A percentile compares a stretch with the other conserved stretches of the same genome.
Evolutionary conservation across 768 basidiomycete genomes (phyloP).

Genomic region (Chalciporus piperatus): DNA sequence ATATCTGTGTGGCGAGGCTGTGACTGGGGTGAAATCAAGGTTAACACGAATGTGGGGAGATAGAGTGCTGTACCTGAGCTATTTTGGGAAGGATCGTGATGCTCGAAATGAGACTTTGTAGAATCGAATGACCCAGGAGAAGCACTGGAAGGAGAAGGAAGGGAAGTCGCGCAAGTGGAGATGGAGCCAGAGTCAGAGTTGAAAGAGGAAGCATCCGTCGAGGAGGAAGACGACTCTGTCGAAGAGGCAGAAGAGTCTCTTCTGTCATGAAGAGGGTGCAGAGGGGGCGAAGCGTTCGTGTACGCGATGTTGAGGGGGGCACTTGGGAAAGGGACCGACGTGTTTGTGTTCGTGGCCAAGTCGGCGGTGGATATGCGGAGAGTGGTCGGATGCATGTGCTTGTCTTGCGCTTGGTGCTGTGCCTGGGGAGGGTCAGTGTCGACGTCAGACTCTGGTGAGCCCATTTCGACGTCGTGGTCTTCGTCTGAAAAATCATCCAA

Average conservation of each 20-base stretch:
- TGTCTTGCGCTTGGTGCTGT: not conserved
- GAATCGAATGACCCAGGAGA: constrained; percentile 1
- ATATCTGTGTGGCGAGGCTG: constrained; percentile 6
- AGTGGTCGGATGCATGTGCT: constrained; percentile 40
- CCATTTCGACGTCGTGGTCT: constrained; percentile 28
- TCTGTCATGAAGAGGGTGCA: constrained; percentile 23
- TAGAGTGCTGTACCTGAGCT: constrained; percentile 1
- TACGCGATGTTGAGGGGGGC: constrained; percentile 14
- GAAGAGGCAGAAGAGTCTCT: constrained; percentile 30
- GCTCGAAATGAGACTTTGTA: not conserved
- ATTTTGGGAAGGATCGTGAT: not conserved
- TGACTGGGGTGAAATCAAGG: constrained; percentile 6
- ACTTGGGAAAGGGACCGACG: constrained; percentile 8
- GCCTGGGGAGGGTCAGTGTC: constrained; percentile 24
- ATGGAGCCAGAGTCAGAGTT: constrained; percentile 17
- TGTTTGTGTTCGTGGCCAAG: constrained; percentile 6
- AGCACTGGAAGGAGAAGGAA: constrained; percentile 24
- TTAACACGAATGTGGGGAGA: constrained; percentile 1
- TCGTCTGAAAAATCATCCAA: constrained; percentile 29
- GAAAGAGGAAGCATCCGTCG: constrained; percentile 23
- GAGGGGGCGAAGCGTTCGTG: not conserved
- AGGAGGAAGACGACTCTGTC: constrained; percentile 17
- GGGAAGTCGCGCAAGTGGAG: constrained; percentile 28
- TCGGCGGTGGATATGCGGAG: constrained; percentile 30
- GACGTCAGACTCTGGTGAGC: constrained; percentile 31